Evolutionary conservation across 2,329 filamentous ascomycete genomes (phyloP).

Genomic region (Orbilia oligospora): DNA sequence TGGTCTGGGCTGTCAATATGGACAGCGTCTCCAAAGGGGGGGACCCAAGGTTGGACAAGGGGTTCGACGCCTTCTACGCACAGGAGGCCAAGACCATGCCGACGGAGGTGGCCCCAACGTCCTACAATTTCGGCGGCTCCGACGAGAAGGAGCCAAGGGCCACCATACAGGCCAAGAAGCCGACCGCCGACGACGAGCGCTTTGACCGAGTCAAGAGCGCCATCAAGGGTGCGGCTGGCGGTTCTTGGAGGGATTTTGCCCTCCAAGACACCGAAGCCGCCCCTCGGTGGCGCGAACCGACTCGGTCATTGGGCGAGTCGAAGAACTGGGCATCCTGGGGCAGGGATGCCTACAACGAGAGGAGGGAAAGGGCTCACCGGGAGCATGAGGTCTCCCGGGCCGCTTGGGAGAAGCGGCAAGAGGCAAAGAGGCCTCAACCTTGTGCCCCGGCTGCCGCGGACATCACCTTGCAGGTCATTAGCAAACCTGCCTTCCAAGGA

Average conservation of each 20-base stretch:
- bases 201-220: conserved; percentile 39
- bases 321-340: not conserved
- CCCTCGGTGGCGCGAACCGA: conserved; percentile 10
- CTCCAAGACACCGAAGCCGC: conserved; percentile 4
- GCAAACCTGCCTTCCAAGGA: conserved; percentile 59
- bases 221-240: conserved; percentile 31
- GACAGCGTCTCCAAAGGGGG: not conserved
- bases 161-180: not conserved
- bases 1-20: conserved; percentile 10
- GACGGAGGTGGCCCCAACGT: conserved; percentile 10
- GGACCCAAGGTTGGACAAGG: conserved; percentile 13
- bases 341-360: not conserved
- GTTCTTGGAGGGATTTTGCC: conserved; percentile 19
- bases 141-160: not conserved
- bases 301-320: not conserved
- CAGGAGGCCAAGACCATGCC: not conserved
- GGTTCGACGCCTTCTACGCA: conserved; percentile 17
- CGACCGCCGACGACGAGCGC: conserved; percentile 21
- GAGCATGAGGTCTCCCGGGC: conserved; percentile 2
- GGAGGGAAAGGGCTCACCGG: not conserved
- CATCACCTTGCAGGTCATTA: conserved; percentile 52
- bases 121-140: not conserved
- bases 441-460: conserved; percentile 16
- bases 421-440: conserved; percentile 16
- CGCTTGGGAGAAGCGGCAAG: conserved; percentile 21